Evolutionary conservation across 2,329 filamentous ascomycete species (phyloP), one percentile per base, ranked within the genome.

Genomic region (Hortaea werneckii): DNA sequence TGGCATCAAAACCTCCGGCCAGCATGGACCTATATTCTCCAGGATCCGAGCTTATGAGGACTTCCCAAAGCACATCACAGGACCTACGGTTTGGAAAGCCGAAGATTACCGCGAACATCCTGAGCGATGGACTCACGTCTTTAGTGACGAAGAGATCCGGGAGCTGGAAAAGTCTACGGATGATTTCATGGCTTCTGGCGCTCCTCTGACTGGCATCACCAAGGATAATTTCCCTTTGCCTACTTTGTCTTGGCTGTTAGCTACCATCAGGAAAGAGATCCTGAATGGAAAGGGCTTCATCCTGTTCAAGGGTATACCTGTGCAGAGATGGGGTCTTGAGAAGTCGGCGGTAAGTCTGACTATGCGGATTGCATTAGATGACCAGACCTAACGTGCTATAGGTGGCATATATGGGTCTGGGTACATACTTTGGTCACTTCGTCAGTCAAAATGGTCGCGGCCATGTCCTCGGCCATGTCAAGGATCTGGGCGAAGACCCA

Each of bases 221-320:
- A 75, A 80, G 64, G 76, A 73, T 48, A 8, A 79, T 59, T 86
- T 85, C 63, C 68, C 66, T 3, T 73, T 86, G 1, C 77, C 79
- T 9, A 71, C 66, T 10, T 72, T 86, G 35, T 66, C 71, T 6
- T 53, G 59, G 2, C 73, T 77, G 45, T 67, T 86, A 12, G 65
- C 63, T 5, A 65, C 72, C 2, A 72, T 86, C 49, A 75, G 79
- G 42, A 70, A 75, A 12, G 82, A 85, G 50, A 69, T 85, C n/a
- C 66, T 94, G 46, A 78, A 94, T 61, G 87, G 86, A 53, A 92
- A 92, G 59, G 88, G 88, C 11, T 94, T 94, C 68, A 84, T 92
- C 52, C 76, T 94, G 10, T 92, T 94, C 73, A 94, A 92, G 64
- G 80, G 83, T 43, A 82, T 94, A 63, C 87, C 87, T 1, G 85